Base-by-base conservation (phyloP, 352 stramenopile genomes). In the Globisporangium radiosum region DNA sequence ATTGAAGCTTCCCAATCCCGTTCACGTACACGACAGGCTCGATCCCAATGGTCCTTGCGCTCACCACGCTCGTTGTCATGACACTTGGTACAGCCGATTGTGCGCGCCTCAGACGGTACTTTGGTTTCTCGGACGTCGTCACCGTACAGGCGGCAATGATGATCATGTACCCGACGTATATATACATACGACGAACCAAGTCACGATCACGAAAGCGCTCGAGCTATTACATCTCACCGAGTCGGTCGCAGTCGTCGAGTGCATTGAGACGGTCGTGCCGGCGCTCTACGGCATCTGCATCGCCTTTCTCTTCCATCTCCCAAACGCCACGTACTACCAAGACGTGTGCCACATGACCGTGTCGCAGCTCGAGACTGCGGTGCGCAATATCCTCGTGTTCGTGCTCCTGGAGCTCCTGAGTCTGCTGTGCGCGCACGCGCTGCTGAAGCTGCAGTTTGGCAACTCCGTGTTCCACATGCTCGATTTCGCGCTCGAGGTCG, bases 1-100 rank as follows among this genome's bases (percentile, higher is more conserved):
- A 36, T 17, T 59, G 58, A 51, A 47, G 9, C 25, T 58, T 58
- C 43, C 50, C 58, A 11, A 10, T 63, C 9, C 58, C 58, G 10
- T 64, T 59, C 52, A 43, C 36, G 43, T 44, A 15, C 14, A 59
- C 38, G 1, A 13, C 58, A 3, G 37, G 33, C 37, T 7, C 13
- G 2, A 1, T 43, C 1, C 51, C 38, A 5, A 15, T 53, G 0
- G 6, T 37, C 13, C 47, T 11, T 14, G 17, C 10, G 47, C 19
- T 9, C 7, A 52, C n/a, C 45, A 25, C 45, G 19, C 45, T 50
- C 45, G 14, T 43, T 7, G 39, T 43, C 2, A 11, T 11, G 39
- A 42, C 47, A 0, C 25, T 59, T 5, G 45, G 59, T 1, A 48
- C 7, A 4, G 1, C 10, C 4, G 13, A 64, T 9, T 13, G 14